These are phyloP conservation scores for Scalesia atractyloides DNA, from an alignment of 129 eudicot genomes.

Conservation along the genomic window DNA sequence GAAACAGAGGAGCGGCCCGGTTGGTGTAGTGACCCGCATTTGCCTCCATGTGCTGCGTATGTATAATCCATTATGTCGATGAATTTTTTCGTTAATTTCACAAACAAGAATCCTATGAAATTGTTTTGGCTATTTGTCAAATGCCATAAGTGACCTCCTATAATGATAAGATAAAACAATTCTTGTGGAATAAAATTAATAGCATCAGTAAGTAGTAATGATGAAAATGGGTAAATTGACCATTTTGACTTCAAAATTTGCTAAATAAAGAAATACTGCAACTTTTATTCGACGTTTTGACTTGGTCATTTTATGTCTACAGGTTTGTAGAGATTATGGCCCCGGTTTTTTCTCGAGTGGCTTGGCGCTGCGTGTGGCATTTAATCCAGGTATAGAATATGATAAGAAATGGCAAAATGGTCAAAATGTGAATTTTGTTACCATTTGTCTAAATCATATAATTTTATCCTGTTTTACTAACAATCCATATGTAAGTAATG, in stretches of 20 bases:
- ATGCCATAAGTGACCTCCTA: not conserved
- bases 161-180: not conserved
- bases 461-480: not conserved
- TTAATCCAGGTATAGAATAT: conserved; percentile 68
- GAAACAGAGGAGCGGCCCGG: conserved; percentile 71
- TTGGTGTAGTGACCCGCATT: conserved; percentile 83
- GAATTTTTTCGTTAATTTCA: not conserved
- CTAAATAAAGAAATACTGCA: not conserved
- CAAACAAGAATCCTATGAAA: not conserved
- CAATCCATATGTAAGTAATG: not conserved
- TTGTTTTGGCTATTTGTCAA: not conserved
- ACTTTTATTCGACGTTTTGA: not conserved
- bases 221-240: not conserved
- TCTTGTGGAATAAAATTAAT: not conserved
- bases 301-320: conserved; percentile 22
- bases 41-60: conserved; percentile 96
- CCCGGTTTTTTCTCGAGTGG: conserved; percentile 88
- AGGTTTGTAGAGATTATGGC: conserved; percentile 99
- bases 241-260: not conserved
- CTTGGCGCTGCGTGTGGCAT: conserved; percentile 99
- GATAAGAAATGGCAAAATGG: conserved; percentile 8
- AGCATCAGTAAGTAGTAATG: not conserved
- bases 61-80: conserved; percentile 16
- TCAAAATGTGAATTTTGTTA: not conserved
- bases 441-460: not conserved